Evolutionary conservation across 768 basidiomycete genomes (phyloP).

Genomic region (Termitomyces sp.): DNA sequence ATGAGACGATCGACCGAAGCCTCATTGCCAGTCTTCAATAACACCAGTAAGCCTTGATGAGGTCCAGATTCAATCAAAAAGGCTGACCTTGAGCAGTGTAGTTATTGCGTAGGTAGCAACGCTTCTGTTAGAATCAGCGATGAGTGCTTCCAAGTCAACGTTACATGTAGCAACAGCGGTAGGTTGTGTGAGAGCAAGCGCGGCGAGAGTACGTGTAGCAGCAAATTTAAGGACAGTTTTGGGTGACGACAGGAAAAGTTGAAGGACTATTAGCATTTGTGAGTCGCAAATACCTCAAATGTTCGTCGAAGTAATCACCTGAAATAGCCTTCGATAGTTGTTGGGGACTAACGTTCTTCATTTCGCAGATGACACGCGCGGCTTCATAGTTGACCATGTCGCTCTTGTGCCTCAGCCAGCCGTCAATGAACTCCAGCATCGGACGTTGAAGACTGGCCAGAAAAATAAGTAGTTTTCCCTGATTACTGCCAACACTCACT

Average conservation of each 20-base stretch:
- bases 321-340: slow-evolving; percentile 87
- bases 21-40: slow-evolving; percentile 87
- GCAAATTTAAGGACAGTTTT: slow-evolving; percentile 96
- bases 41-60: slow-evolving; percentile 2
- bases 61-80: background rate
- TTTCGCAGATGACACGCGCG: slow-evolving; percentile 94
- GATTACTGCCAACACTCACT: slow-evolving; percentile 50
- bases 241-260: slow-evolving; percentile 92
- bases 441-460: slow-evolving; percentile 73
- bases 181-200: slow-evolving; percentile 84
- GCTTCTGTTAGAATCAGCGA: slow-evolving; percentile 91
- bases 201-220: slow-evolving; percentile 90
- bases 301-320: slow-evolving; percentile 45
- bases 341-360: slow-evolving; percentile 72
- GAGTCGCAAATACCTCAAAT: background rate
- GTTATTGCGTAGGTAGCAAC: slow-evolving; percentile 99
- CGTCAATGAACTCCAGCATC: slow-evolving; percentile 90
- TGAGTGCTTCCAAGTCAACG: slow-evolving; percentile 93
- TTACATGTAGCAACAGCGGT: slow-evolving; percentile 87
- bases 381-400: slow-evolving; percentile 99
- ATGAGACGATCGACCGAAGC: slow-evolving; percentile 98
- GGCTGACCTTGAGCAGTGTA: slow-evolving; percentile 83
- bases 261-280: slow-evolving; percentile 56
- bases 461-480: background rate
- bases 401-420: slow-evolving; percentile 96